Conservation (phyloP, 345 rosid genomes). For the Psidium guajava region DNA sequence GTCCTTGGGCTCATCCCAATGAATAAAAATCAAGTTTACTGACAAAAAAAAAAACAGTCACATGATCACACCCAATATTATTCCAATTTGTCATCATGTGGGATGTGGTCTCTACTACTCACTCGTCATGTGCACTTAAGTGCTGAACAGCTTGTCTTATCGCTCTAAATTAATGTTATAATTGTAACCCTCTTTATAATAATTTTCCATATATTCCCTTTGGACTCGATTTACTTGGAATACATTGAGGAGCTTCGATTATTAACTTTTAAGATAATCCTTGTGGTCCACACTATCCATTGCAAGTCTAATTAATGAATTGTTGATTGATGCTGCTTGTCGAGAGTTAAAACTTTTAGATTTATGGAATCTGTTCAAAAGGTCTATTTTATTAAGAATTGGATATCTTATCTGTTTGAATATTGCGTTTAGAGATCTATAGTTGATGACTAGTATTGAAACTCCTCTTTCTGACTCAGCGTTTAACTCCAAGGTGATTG, state of each 20-base stretch:
- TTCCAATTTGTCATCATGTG: background rate
- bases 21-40: too few species aligned
- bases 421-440: too few species aligned
- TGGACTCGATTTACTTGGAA: background rate
- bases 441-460: too few species aligned
- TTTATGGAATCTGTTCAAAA: too few species aligned
- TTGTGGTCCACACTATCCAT: background rate
- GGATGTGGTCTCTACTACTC: background rate
- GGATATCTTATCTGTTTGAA: too few species aligned
- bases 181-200: background rate
- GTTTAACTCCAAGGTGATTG: too few species aligned
- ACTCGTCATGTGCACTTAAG: background rate
- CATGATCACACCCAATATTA: background rate
- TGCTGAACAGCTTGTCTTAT: background rate
- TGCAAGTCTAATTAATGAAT: background rate
- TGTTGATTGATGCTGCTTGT: background rate
- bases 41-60: background rate
- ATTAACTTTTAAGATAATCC: background rate
- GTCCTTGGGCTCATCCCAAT: too few species aligned
- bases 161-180: background rate
- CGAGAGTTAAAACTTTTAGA: background rate
- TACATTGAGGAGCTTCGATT: background rate
- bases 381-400: too few species aligned
- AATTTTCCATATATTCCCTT: background rate
- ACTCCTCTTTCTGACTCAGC: too few species aligned